These are phyloP conservation scores for Ogataea kodamae DNA, from an alignment of 805 yeast genomes.

Conservation along the genomic window DNA sequence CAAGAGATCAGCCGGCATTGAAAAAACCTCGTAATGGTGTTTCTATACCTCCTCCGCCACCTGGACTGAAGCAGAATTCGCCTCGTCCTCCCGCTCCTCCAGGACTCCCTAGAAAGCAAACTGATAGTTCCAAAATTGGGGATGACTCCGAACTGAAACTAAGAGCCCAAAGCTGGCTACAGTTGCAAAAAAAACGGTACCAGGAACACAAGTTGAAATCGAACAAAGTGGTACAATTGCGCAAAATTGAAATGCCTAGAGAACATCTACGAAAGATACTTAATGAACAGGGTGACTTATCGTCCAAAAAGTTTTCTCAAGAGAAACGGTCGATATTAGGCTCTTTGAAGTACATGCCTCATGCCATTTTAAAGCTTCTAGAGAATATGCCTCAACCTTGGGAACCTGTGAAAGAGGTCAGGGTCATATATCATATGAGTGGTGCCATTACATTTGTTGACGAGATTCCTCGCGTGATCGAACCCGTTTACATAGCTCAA, in stretches of 20 bases:
- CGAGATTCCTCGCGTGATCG: conserved; percentile 87
- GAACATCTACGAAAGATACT: conserved; percentile 87
- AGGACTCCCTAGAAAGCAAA: conserved; percentile 4
- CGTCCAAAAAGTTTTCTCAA: conserved; percentile 70
- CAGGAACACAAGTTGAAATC: conserved; percentile 32
- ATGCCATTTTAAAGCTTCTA: conserved; percentile 80
- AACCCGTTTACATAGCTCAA: conserved; percentile 87
- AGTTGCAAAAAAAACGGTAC: conserved; percentile 57
- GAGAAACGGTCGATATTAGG: conserved; percentile 88
- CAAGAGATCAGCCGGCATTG: conserved; percentile 17
- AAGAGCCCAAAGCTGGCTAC: conserved; percentile 57
- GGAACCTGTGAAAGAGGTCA: conserved; percentile 84
- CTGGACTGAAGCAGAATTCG: conserved; percentile 8
- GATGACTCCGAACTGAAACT: conserved; percentile 32
- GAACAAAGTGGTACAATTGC: conserved; percentile 52
- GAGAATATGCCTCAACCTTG: conserved; percentile 99
- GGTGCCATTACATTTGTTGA: conserved; percentile 96
- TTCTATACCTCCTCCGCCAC: conserved; percentile 37
- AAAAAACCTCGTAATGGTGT: conserved; percentile 17
- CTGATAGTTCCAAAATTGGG: neutral
- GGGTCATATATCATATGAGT: conserved; percentile 80
- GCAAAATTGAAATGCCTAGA: conserved; percentile 84
- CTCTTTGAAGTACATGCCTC: conserved; percentile 92
- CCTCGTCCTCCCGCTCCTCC: conserved; percentile 31
- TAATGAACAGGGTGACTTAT: conserved; percentile 79